A percentile compares a stretch with the other conserved stretches of the same genome.
These are phyloP conservation scores for Xylaria curta DNA, from an alignment of 495 filamentous ascomycete species.

Conservation along the genomic window DNA sequence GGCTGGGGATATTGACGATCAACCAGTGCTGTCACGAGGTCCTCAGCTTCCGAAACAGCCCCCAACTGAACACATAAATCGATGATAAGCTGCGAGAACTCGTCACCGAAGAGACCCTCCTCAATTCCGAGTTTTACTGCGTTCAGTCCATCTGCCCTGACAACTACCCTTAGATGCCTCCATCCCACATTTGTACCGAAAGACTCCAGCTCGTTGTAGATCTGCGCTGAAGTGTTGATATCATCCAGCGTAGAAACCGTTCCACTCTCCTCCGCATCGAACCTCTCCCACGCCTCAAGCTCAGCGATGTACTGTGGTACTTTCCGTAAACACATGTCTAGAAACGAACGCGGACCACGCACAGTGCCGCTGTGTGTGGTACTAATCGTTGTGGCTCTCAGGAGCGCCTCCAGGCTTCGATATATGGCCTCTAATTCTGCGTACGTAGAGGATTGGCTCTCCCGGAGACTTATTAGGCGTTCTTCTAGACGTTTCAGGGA, in stretches of 20 bases:
- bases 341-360: constrained; percentile 58
- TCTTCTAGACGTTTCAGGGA: constrained; percentile 33
- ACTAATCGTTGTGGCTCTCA: constrained; percentile 49
- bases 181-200: constrained; percentile 67
- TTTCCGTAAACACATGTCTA: constrained; percentile 69
- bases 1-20: constrained; percentile 47
- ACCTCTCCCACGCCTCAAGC: constrained; percentile 60
- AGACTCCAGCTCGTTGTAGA: constrained; percentile 72
- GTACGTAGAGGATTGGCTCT: constrained; percentile 27
- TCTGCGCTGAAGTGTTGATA: constrained; percentile 50
- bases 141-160: constrained; percentile 69
- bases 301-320: constrained; percentile 68
- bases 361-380: constrained; percentile 7
- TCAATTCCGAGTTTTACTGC: constrained; percentile 52
- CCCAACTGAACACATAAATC: constrained; percentile 48
- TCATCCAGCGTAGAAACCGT: constrained; percentile 46
- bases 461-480: constrained; percentile 30
- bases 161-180: constrained; percentile 67
- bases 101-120: constrained; percentile 41
- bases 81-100: constrained; percentile 48
- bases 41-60: constrained; percentile 48
- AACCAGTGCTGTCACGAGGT: constrained; percentile 44
- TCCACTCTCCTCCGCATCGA: constrained; percentile 58
- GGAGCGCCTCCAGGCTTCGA: constrained; percentile 54
- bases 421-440: constrained; percentile 50